Evolutionary conservation across 1,139 yeast species (phyloP).

Genomic region (Hyphopichia wangnamkhiaoensis): DNA sequence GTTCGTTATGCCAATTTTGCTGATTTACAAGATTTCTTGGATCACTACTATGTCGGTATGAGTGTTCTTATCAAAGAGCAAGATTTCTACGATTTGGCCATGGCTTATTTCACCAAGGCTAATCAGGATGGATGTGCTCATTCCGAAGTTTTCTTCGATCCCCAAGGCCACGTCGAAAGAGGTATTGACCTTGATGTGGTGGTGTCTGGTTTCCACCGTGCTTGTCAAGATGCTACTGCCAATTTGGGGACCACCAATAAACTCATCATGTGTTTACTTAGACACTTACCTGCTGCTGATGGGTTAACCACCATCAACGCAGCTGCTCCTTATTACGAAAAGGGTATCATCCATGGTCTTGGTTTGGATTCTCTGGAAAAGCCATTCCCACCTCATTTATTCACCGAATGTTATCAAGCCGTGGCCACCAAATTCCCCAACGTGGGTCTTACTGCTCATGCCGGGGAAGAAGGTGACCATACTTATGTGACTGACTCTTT

Average conservation of each 20-base stretch:
- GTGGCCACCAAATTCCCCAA: constrained; percentile 48
- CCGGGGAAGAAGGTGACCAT: constrained; percentile 85
- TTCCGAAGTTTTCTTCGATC: constrained; percentile 78
- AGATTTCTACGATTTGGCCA: constrained; percentile 75
- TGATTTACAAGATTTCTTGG: constrained; percentile 73
- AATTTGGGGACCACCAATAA: constrained; percentile 65
- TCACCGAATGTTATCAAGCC: constrained; percentile 57
- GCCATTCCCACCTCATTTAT: constrained; percentile 71
- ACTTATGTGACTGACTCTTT: constrained; percentile 58
- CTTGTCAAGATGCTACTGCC: constrained; percentile 57
- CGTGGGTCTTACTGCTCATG: constrained; percentile 74
- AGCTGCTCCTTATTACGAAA: constrained; percentile 50
- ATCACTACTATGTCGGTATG: constrained; percentile 79
- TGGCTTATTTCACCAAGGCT: constrained; percentile 66
- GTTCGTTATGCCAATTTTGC: constrained; percentile 60
- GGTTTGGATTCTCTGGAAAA: constrained; percentile 78
- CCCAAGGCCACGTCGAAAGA: constrained; percentile 78
- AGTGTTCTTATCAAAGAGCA: constrained; percentile 62
- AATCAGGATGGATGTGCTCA: constrained; percentile 61
- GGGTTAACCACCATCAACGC: constrained; percentile 57
- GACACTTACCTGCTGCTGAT: constrained; percentile 64
- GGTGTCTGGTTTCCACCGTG: constrained; percentile 63
- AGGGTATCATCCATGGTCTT: constrained; percentile 65
- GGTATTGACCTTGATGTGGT: constrained; percentile 61
- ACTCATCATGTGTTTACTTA: constrained; percentile 74